phyloP scores from a whole-genome alignment of 2,329 filamentous ascomycete species.

The Aspergillaceae sp. region DNA sequence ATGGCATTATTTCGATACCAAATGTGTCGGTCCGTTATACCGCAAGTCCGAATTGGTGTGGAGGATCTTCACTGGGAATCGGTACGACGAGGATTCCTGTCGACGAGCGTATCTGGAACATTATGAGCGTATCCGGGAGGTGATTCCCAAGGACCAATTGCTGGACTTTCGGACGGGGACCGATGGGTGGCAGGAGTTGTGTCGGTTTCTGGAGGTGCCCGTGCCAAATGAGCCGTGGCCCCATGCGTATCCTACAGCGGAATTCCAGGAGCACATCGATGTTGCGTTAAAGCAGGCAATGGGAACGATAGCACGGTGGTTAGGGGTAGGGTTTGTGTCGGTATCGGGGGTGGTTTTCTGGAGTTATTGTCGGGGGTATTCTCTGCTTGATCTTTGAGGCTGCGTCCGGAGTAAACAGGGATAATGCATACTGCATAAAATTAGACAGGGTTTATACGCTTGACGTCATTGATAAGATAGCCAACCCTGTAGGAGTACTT shows the following conservation, averaged over 20 bases:
- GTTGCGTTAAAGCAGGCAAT: neutral
- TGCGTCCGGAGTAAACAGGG: too few relatives aligned
- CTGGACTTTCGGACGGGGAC: conserved; percentile 20
- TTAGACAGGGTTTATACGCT: too few relatives aligned
- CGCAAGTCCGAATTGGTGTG: conserved; percentile 5
- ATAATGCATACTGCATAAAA: too few relatives aligned
- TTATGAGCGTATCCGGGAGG: conserved; percentile 11
- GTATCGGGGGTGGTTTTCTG: neutral
- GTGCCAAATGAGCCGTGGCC: conserved; percentile 30
- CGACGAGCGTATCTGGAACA: conserved; percentile 10
- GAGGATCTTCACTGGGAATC: conserved; percentile 4
- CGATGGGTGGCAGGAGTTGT: conserved; percentile 40
- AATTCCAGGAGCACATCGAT: conserved; percentile 4
- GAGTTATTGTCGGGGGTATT: neutral
- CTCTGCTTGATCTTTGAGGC: neutral
- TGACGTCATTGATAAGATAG: too few relatives aligned
- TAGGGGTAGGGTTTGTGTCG: conserved; percentile 1
- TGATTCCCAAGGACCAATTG: conserved; percentile 15
- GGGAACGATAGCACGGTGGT: neutral
- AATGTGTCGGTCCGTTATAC: conserved; percentile 13
- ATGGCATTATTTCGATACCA: conserved; percentile 7
- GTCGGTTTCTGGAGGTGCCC: conserved; percentile 31
- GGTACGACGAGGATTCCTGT: conserved; percentile 11
- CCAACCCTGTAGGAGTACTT: too few relatives aligned
- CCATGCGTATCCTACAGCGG: conserved; percentile 19